Evolutionary conservation across 495 filamentous ascomycete species (phyloP), one percentile per base, ranked within the genome.

Genomic region (Hyaloscypha finlandica): DNA sequence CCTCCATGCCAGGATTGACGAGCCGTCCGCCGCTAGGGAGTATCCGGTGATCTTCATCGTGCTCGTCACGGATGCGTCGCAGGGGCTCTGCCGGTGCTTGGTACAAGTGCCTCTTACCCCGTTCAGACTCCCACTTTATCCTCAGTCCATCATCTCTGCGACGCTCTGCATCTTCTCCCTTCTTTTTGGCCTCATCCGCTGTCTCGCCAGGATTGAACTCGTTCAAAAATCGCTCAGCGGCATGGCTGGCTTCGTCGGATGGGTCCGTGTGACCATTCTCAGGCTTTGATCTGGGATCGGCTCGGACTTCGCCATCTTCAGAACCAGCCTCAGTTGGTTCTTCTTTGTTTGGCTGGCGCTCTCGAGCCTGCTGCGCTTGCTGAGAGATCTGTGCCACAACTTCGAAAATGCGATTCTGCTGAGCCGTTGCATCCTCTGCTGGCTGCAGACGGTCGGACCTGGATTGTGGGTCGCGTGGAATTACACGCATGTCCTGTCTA

Each of bases 151-250:
- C 71, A 61, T 72, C 73, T 63, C 70, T 68, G 25, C 60, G 69
- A 25, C 71, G 77, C 14, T 71, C 73, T 52, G 73, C 74, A 31
- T 61, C 45, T 30, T 60, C 45, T 22, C 20, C 45, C 25, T 65
- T 65, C n/a, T 55, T 64, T 30, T 48, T 20, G 39, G 53, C 4
- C 6, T 64, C 55, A n/a, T 54, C 35, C n/a, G 30, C 11, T 2
- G 33, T 58, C 29, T 74, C 73, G 3, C 60, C 74, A 48, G 78
- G 79, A n/a, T 66, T 67, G 32, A 81, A 75, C 30, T 75, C 71
- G 45, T 77, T 76, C 8, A 82, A 68, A 51, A 83, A 82, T 19
- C 74, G 71, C 45, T 82, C 80, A 8, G 80, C 81, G 29, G 78
- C 77, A 64, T 70, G 73, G 37, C 70, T 68, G 20, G 63, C 68